Evolutionary conservation across 1,284 basidiomycete species (phyloP), one percentile per base, ranked within the genome.

Genomic region (Meira miltonrushii): DNA sequence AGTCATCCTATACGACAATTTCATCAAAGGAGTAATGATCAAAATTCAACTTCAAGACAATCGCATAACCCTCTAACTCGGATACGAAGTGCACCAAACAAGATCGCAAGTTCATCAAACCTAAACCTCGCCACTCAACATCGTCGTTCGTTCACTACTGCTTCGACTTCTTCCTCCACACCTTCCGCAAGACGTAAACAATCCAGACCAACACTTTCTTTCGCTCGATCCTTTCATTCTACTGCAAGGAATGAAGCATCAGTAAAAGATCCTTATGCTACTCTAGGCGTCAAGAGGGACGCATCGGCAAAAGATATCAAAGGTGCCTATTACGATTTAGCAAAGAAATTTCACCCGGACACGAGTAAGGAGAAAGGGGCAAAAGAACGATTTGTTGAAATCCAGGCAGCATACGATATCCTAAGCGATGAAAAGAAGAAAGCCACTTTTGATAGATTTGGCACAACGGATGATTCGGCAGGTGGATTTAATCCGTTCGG

Each of bases 261-360:
- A 13, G 25, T 48, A 19, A 95, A 92, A 79, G 87, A 92, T 77
- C 95, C 95, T 0, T 99, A 99, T 79, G 80, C 88, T 47, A 87
- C 90, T 17, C 82, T 99, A 9, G 94, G 94, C 28, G 88, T 98
- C 12, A 84, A 84, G 69, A 86, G 87, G 72, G 90, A 93, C 79
- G 89, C 94, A 48, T 84, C 86, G 25, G 78, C 86, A 17, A 85
- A 87, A 46, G 92, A 98, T 68, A 96, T 99, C 75, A 99, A 99
- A 84, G 94, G 95, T 80, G 85, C 85, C 0, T 99, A 98, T 80
- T 99, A 97, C 79, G 84, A 87, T 71, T 87, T 99, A 65, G 95
- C 95, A 33, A 89, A 95, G 64, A 95, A 97, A 82, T 96, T 87
- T 77, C 95, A 99, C 80, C 95, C 95, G 0, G 95, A 99, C 76